Conservation (phyloP, 139 green algal species). For the Spirogloea muscicola region DNA sequence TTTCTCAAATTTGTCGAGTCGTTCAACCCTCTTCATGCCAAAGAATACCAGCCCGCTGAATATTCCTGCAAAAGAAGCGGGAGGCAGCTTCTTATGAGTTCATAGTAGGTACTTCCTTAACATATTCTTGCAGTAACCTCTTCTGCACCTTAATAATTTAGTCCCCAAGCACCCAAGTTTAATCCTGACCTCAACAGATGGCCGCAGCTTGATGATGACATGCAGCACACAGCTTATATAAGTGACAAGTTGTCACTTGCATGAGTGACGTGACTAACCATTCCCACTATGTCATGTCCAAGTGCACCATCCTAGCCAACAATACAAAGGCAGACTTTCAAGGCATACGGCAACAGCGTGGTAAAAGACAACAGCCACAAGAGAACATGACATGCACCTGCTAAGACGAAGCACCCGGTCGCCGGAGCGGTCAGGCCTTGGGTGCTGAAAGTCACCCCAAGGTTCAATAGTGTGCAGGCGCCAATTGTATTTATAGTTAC, state of each 20-base stretch:
- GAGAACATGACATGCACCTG: constrained; percentile 8
- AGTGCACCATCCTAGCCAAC: no score
- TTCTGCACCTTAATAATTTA: no score
- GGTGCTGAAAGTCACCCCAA: constrained; percentile 78
- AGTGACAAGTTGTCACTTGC: no score
- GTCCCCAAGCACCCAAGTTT: no score
- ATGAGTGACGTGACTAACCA: no score
- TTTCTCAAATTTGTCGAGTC: constrained; percentile 46
- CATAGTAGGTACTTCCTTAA: neutral
- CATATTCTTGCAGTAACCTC: neutral
- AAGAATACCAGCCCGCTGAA: constrained; percentile 7
- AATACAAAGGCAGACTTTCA: neutral
- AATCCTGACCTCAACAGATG: neutral
- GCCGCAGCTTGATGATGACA: neutral
- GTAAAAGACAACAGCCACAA: neutral
- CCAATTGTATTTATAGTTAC: constrained; percentile 59
- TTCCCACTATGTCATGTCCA: neutral
- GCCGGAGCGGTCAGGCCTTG: constrained; percentile 13
- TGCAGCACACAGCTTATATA: no score
- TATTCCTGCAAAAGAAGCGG: constrained; percentile 15
- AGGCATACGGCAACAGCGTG: neutral
- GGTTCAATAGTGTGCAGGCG: constrained; percentile 81
- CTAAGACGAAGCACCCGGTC: constrained; percentile 24
- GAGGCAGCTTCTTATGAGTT: no score
- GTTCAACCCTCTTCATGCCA: constrained; percentile 12